phyloP scores from a whole-genome alignment of 2,329 filamentous ascomycete genomes.

The Dactylonectria estremocensis region DNA sequence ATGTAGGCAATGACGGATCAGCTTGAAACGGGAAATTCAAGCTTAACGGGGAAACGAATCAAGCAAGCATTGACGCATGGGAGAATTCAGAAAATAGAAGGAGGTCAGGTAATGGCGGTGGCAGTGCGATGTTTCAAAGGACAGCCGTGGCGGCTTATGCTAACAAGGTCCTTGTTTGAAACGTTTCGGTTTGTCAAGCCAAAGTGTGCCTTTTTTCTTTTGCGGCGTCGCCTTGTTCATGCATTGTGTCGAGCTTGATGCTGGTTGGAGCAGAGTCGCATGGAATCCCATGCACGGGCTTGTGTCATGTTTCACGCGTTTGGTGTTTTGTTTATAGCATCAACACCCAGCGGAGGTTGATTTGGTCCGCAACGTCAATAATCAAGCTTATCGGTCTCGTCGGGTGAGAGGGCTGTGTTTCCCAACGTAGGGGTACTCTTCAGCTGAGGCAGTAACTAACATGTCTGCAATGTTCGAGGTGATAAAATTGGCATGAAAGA shows the following conservation, averaged over 20 bases:
- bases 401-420: no score
- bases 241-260: neutral
- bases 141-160: neutral
- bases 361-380: no score
- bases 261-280: neutral
- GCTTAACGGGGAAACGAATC: neutral
- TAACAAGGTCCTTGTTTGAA: neutral
- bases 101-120: no score
- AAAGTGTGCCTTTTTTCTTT: neutral
- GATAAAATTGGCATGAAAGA: no score
- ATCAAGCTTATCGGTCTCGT: no score
- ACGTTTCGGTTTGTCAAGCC: neutral
- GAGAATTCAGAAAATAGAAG: no score
- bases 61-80: no score
- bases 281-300: neutral
- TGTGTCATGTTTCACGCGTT: neutral
- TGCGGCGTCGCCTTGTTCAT: neutral
- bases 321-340: neutral
- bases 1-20: neutral
- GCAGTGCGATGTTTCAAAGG: no score
- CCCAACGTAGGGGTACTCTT: no score
- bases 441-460: no score
- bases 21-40: neutral
- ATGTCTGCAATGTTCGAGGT: no score
- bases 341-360: no score